Base-by-base conservation (phyloP, 164 flowering plant species). In the Stephania japonica region DNA sequence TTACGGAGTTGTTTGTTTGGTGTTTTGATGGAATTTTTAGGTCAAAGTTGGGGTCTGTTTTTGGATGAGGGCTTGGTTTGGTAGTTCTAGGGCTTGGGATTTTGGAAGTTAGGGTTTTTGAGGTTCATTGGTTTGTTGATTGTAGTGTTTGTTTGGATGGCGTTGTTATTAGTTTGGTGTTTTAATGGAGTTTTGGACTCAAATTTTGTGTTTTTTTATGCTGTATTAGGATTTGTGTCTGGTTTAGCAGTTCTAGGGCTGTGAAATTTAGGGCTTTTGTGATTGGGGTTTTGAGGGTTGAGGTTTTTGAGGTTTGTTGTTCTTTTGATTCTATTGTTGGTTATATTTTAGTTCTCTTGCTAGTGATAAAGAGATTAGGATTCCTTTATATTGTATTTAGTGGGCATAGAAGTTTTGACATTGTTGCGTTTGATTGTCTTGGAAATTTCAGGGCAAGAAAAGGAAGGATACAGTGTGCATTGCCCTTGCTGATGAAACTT, bases 401-500 rank as follows among this genome's bases (percentile, higher is more conserved):
- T 16, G 18, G 70, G 53, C 26, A 6, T 43, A 42, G 11, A 62
- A 13, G 0, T 42, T 18, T n/a, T 4, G 42, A 1, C n/a, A 23
- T 10, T 16, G 18, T 65, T 23, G 21, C 10, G n/a, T 65, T 65
- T 66, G 3, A 13, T 42, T 26, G 21, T 2, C 56, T 70, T 70
- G 62, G 70, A 42, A 11, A 69, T 25, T 59, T 70, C 50, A 92
- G 97, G 95, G 92, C 9, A 92, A 92, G 92, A 92, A 89, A 75
- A 82, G 93, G 78, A 88, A 75, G 76, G 97, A 92, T 70, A 92
- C 95, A 10, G 80, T 92, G 61, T 89, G 92, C 85, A 88, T 92
- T 85, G 95, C 93, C 13, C 91, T 90, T 78, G 94, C 97, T 73
- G 96, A 92, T 80, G 97, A 90, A 5, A 82, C 92, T 21, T 92